phyloP scores from a whole-genome alignment of 495 filamentous ascomycete species.

The Penicillium nucicola region DNA sequence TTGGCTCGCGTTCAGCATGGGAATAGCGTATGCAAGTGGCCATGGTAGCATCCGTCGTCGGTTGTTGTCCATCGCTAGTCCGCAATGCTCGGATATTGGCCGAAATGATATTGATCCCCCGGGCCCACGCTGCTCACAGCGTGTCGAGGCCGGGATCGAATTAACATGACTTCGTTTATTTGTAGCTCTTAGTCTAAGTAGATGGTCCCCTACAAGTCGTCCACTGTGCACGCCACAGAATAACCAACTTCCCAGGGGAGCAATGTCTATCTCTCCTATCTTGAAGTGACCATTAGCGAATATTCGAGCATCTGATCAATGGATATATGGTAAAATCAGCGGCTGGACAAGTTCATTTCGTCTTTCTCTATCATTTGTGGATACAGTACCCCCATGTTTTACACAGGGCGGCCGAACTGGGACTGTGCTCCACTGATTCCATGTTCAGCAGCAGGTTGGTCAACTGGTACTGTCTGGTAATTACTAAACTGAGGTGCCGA shows the following conservation, averaged over 20 bases:
- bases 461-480: background rate
- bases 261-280: background rate
- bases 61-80: background rate
- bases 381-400: background rate
- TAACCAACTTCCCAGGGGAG: background rate
- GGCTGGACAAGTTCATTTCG: background rate
- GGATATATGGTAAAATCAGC: background rate
- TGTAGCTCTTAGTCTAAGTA: background rate
- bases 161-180: background rate
- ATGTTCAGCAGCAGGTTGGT: background rate
- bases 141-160: no score
- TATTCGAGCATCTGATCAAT: background rate
- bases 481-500: background rate
- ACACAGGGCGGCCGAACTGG: background rate
- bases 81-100: slow-evolving; percentile 1
- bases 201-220: background rate
- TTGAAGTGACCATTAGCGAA: background rate
- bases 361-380: background rate
- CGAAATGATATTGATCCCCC: background rate
- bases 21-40: background rate
- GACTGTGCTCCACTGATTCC: background rate
- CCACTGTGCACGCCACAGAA: background rate
- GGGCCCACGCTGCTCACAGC: background rate
- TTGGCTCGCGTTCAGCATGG: background rate
- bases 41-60: background rate